Evolutionary conservation across 495 filamentous ascomycete genomes (phyloP).

Genomic region (Sordaria brevicollis): DNA sequence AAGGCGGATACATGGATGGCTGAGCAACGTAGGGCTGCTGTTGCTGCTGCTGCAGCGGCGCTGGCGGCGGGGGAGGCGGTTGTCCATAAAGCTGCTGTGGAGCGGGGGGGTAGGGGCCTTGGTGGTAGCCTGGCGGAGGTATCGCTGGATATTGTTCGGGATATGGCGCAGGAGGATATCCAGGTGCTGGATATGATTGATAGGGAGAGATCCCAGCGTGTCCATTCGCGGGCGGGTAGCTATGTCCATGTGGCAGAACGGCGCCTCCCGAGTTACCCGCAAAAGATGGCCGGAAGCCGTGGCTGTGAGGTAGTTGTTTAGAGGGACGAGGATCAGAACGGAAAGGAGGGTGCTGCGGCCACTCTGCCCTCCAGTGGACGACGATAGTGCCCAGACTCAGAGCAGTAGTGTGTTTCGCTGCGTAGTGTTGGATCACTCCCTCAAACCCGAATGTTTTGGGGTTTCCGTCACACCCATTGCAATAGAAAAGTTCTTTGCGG

Average conservation of each 20-base stretch:
- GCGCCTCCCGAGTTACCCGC: background rate
- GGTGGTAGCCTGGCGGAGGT: slow-evolving; percentile 12
- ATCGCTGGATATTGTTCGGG: slow-evolving; percentile 21
- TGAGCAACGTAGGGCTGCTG: slow-evolving; percentile 16
- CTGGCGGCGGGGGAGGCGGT: background rate
- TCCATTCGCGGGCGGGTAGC: slow-evolving; percentile 20
- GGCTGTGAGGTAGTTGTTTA: slow-evolving; percentile 12
- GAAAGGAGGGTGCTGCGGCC: slow-evolving; percentile 67
- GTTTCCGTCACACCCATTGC: slow-evolving; percentile 53
- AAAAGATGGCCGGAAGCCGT: background rate
- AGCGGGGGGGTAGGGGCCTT: slow-evolving; percentile 23
- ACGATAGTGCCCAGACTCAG: slow-evolving; percentile 59
- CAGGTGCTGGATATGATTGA: slow-evolving; percentile 27
- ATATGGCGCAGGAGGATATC: slow-evolving; percentile 28
- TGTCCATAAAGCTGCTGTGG: slow-evolving; percentile 21
- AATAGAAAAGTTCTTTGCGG: slow-evolving; percentile 63
- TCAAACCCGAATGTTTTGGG: slow-evolving; percentile 62
- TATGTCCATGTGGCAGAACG: slow-evolving; percentile 17
- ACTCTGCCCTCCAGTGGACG: slow-evolving; percentile 68
- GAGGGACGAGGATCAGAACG: slow-evolving; percentile 39
- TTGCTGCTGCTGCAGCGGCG: too few relatives aligned
- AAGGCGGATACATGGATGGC: slow-evolving; percentile 13
- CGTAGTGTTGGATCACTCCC: slow-evolving; percentile 68
- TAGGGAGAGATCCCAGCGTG: slow-evolving; percentile 18
- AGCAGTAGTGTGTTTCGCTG: slow-evolving; percentile 62